Conservation (phyloP, 192 early-diverging fungal species). For the Coemansia sp. region DNA sequence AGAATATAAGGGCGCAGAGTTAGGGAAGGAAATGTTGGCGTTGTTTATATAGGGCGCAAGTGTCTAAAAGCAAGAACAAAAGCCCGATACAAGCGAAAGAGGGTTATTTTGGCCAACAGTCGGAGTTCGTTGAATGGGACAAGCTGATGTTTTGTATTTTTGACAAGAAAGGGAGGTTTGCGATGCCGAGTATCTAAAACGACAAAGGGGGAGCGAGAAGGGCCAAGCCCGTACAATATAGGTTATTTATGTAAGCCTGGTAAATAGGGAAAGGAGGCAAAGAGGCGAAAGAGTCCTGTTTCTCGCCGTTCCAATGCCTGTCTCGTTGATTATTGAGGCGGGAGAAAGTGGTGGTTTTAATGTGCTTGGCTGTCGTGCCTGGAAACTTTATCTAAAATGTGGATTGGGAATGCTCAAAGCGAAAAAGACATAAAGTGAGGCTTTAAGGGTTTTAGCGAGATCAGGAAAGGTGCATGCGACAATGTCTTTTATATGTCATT, state of each 20-base stretch:
- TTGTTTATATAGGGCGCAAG: slow-evolving; percentile 1
- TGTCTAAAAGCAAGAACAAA: not conserved
- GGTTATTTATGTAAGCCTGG: slow-evolving; percentile 9
- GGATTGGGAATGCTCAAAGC: slow-evolving; percentile 4
- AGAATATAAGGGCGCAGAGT: not conserved
- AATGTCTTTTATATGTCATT: slow-evolving; percentile 7
- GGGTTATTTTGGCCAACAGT: not conserved
- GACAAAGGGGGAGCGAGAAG: too few relatives aligned
- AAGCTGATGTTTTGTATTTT: not conserved
- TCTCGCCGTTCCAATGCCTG: not conserved
- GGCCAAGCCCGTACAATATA: slow-evolving; percentile 8
- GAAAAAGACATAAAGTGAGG: slow-evolving; percentile 7
- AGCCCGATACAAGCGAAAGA: not conserved
- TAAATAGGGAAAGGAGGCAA: slow-evolving; percentile 9
- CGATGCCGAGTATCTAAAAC: slow-evolving; percentile 8
- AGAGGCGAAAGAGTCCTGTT: not conserved
- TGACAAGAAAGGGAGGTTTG: not conserved
- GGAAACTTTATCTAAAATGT: not conserved
- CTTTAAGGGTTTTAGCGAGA: slow-evolving; percentile 5
- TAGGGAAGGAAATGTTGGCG: not conserved
- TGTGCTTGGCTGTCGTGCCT: slow-evolving; percentile 2
- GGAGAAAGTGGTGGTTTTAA: not conserved
- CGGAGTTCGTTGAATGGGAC: not conserved
- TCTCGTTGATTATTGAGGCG: slow-evolving; percentile 5
- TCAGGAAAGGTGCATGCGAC: slow-evolving; percentile 8